phyloP scores from a whole-genome alignment of 2,329 filamentous ascomycete genomes.

The Hypoxylon sp. region DNA sequence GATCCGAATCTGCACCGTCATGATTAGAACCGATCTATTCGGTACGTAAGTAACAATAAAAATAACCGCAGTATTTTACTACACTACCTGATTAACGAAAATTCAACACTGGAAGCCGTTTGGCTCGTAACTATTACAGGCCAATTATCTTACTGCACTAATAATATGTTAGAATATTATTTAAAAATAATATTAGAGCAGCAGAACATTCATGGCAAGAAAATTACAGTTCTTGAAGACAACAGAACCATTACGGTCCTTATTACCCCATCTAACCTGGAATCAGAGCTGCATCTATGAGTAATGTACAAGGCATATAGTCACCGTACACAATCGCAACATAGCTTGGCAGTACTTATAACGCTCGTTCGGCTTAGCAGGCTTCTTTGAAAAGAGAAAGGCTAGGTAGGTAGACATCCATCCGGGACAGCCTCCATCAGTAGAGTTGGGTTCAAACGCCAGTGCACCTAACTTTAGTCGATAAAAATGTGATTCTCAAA shows the following conservation, averaged over 20 bases:
- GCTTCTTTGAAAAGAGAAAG: background rate
- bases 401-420: background rate
- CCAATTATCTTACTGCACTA: too few species aligned
- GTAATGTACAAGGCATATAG: background rate
- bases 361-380: conserved; percentile 6
- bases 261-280: background rate
- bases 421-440: background rate
- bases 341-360: conserved; percentile 10
- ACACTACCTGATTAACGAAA: background rate
- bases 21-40: conserved; percentile 1
- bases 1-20: conserved; percentile 24
- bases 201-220: background rate
- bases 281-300: background rate
- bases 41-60: conserved; percentile 1
- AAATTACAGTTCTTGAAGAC: background rate
- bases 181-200: background rate
- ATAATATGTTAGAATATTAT: background rate
- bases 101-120: background rate
- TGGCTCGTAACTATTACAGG: background rate
- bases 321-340: conserved; percentile 7
- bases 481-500: background rate
- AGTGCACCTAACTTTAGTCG: background rate
- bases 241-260: background rate
- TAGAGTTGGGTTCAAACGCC: background rate
- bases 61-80: background rate